Evolutionary conservation across 139 green algal species (phyloP).

Genomic region (Mychonastes homosphaera): DNA sequence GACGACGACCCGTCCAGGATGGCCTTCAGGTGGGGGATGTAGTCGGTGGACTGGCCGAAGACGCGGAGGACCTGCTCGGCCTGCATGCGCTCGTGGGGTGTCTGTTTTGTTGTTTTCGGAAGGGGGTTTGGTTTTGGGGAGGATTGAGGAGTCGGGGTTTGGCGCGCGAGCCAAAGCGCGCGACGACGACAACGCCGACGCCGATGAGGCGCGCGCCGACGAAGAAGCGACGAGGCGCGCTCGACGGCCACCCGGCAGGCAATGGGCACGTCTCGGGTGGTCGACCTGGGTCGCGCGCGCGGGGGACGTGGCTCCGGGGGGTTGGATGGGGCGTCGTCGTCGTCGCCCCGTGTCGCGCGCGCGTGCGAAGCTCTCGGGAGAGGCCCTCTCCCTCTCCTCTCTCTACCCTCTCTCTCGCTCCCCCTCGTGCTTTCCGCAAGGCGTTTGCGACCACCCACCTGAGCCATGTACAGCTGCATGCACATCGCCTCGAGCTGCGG

Average conservation of each 20-base stretch:
- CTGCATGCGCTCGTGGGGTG: slow-evolving; percentile 63
- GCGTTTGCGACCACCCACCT: too few relatives aligned
- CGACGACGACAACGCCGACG: too few relatives aligned
- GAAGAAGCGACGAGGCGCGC: neutral
- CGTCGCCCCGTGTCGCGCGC: neutral
- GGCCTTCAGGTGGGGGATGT: slow-evolving; percentile 70
- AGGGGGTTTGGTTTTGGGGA: too few relatives aligned
- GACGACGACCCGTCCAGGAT: slow-evolving; percentile 82
- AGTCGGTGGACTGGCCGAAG: slow-evolving; percentile 80
- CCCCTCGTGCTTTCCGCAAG: too few relatives aligned
- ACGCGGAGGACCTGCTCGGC: slow-evolving; percentile 71
- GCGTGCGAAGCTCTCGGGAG: neutral
- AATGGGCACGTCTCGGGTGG: too few relatives aligned
- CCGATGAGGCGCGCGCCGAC: too few relatives aligned
- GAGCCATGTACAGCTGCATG: slow-evolving; percentile 72
- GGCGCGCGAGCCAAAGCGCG: too few relatives aligned
- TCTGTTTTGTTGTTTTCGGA: too few relatives aligned
- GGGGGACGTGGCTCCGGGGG: neutral
- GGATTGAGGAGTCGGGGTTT: too few relatives aligned
- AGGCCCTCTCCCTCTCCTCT: neutral
- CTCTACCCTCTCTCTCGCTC: neutral
- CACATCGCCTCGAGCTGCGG: slow-evolving; percentile 83
- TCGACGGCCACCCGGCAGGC: neutral
- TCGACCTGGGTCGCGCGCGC: neutral
- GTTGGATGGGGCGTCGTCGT: neutral